A percentile compares a stretch with the other conserved stretches of the same genome.
These are phyloP conservation scores for Coemansia umbellata DNA, from an alignment of 192 early-diverging fungal genomes.

Conservation along the genomic window DNA sequence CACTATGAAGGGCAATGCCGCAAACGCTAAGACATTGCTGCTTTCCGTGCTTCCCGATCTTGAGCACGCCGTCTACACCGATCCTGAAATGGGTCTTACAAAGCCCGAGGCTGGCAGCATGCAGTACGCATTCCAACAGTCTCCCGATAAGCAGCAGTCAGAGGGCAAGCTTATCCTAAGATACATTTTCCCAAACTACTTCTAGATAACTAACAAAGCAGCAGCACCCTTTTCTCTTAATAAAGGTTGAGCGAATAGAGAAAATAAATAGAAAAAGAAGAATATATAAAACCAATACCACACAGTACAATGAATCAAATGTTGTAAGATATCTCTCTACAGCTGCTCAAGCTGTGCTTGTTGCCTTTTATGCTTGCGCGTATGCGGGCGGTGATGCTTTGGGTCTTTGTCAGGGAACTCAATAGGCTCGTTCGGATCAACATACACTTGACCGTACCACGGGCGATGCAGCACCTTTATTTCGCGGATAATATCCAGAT, in stretches of 20 bases:
- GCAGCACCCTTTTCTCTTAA: no score
- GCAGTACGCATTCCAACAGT: conserved; percentile 83
- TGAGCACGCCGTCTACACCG: conserved; percentile 55
- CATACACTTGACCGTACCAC: conserved; percentile 53
- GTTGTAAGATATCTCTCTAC: not conserved
- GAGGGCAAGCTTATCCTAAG: conserved; percentile 74
- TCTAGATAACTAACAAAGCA: conserved; percentile 13
- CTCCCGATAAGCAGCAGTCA: conserved; percentile 64
- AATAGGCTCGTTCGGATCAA: conserved; percentile 34
- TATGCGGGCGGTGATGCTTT: conserved; percentile 11
- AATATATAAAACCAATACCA: no score
- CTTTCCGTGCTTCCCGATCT: conserved; percentile 74
- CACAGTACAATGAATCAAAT: not conserved
- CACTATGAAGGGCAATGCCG: conserved; percentile 81
- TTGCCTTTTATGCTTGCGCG: conserved; percentile 13
- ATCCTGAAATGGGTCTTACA: conserved; percentile 52
- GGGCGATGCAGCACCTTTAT: conserved; percentile 51
- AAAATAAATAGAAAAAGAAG: not conserved
- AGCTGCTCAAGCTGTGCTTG: not conserved
- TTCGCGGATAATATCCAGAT: conserved; percentile 63
- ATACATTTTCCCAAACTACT: conserved; percentile 82
- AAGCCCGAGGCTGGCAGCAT: conserved; percentile 73
- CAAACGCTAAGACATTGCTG: conserved; percentile 79
- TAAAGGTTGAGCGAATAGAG: no score
- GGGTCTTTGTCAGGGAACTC: conserved; percentile 15